A percentile compares a stretch with the other conserved stretches of the same genome.
These are phyloP conservation scores for Mucor saturninus DNA, from an alignment of 371 early-diverging fungal genomes.

Conservation along the genomic window DNA sequence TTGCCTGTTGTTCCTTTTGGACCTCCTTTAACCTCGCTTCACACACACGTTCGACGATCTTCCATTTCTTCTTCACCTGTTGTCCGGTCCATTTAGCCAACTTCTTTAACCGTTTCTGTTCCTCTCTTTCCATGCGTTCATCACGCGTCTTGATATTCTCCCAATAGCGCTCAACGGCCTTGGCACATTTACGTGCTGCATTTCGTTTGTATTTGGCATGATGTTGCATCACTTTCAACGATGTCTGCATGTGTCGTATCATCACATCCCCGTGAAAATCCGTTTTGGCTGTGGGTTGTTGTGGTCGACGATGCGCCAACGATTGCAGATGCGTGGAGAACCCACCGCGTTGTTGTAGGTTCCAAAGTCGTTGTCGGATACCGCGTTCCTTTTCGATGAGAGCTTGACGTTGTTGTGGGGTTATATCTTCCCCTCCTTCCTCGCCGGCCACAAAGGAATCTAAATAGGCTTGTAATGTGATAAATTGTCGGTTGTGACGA, in stretches of 20 bases:
- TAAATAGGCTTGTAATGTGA: constrained; percentile 55
- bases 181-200: constrained; percentile 60
- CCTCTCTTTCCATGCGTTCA: constrained; percentile 53
- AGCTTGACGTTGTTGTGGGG: constrained; percentile 51
- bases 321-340: constrained; percentile 41
- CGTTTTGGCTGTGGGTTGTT: constrained; percentile 19
- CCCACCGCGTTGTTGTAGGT: constrained; percentile 49
- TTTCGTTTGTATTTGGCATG: constrained; percentile 49
- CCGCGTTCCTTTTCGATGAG: constrained; percentile 47
- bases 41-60: constrained; percentile 63
- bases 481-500: constrained; percentile 40
- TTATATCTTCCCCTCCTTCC: constrained; percentile 61
- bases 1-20: constrained; percentile 62
- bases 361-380: constrained; percentile 48
- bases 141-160: constrained; percentile 56
- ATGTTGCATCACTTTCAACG: constrained; percentile 48
- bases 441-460: constrained; percentile 56
- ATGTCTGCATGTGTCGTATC: constrained; percentile 35
- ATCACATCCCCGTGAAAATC: constrained; percentile 38
- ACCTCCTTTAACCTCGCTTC: constrained; percentile 64
- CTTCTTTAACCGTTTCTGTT: constrained; percentile 55
- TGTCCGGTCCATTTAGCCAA: constrained; percentile 71
- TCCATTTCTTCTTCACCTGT: constrained; percentile 74
- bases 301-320: constrained; percentile 42
- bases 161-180: constrained; percentile 63